A percentile compares a stretch with the other conserved stretches of the same genome.
phyloP scores from a whole-genome alignment of 208 protist species.

The Acanthamoeba castellanii region DNA sequence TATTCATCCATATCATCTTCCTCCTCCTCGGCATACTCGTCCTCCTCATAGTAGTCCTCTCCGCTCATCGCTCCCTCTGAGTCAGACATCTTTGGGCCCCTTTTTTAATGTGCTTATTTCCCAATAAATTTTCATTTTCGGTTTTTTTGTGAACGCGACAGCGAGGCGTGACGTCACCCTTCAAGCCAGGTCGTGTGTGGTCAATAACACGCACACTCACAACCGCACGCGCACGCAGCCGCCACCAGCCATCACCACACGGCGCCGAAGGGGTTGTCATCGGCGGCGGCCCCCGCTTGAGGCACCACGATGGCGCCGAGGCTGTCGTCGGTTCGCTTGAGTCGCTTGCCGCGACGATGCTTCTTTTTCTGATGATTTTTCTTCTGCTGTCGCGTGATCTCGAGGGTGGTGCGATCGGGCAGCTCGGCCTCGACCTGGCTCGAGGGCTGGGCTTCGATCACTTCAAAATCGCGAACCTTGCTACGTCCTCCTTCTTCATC shows the following conservation, averaged over 20 bases:
- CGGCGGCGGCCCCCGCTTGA: background rate
- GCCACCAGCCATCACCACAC: background rate
- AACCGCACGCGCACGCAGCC: too few species aligned
- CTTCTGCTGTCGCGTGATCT: background rate
- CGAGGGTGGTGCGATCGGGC: background rate
- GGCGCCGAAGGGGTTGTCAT: slow-evolving; percentile 30
- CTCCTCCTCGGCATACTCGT: background rate
- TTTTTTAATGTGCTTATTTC: too few species aligned
- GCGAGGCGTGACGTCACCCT: background rate
- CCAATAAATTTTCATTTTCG: background rate
- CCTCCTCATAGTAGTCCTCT: background rate
- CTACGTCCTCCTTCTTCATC: background rate
- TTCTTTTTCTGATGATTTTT: background rate
- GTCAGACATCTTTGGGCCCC: background rate
- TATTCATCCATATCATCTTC: background rate
- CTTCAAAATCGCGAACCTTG: background rate
- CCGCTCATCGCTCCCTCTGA: background rate
- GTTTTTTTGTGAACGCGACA: background rate
- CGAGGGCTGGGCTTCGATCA: background rate
- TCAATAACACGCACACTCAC: too few species aligned
- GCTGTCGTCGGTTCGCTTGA: background rate
- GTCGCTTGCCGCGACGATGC: background rate
- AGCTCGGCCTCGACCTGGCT: background rate
- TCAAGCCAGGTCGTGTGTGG: too few species aligned
- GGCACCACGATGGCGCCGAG: background rate